Evolutionary conservation across 805 yeast genomes (phyloP).

Genomic region (Jamesozyma spencerorum): DNA sequence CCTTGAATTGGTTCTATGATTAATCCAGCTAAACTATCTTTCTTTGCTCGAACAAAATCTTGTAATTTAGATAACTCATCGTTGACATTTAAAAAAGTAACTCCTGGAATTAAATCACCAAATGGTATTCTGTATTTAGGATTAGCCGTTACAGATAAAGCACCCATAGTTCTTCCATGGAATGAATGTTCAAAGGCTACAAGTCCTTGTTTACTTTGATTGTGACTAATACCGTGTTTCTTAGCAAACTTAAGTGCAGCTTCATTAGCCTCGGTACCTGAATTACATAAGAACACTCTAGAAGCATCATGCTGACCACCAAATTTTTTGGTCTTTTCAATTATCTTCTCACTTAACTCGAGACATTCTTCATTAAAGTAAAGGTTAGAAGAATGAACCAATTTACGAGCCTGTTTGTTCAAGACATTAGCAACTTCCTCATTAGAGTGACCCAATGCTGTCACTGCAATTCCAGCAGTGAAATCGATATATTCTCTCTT

Average conservation of each 20-base stretch:
- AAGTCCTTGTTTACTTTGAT: constrained; percentile 57
- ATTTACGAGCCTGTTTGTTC: constrained; percentile 57
- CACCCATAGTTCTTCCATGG: constrained; percentile 94
- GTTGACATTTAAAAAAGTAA: constrained; percentile 35
- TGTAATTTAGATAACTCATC: constrained; percentile 27
- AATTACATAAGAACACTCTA: constrained; percentile 59
- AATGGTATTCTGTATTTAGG: constrained; percentile 89
- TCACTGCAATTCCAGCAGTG: constrained; percentile 94
- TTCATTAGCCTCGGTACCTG: constrained; percentile 76
- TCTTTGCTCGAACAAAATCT: constrained; percentile 13
- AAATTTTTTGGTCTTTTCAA: constrained; percentile 53
- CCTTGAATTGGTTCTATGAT: constrained; percentile 97
- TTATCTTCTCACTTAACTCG: constrained; percentile 60
- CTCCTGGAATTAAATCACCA: constrained; percentile 86
- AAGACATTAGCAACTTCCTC: constrained; percentile 64
- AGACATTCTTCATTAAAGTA: constrained; percentile 81
- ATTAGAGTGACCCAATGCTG: constrained; percentile 85
- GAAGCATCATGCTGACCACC: constrained; percentile 81
- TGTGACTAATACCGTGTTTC: constrained; percentile 57
- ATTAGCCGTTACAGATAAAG: constrained; percentile 85
- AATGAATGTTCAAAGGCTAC: constrained; percentile 84
- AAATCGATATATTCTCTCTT: constrained; percentile 77
- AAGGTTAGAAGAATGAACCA: constrained; percentile 79
- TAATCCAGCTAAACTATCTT: constrained; percentile 62
- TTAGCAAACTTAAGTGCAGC: constrained; percentile 74